These are phyloP conservation scores for Backusella australiensis DNA, from an alignment of 192 early-diverging fungal species.

Conservation along the genomic window DNA sequence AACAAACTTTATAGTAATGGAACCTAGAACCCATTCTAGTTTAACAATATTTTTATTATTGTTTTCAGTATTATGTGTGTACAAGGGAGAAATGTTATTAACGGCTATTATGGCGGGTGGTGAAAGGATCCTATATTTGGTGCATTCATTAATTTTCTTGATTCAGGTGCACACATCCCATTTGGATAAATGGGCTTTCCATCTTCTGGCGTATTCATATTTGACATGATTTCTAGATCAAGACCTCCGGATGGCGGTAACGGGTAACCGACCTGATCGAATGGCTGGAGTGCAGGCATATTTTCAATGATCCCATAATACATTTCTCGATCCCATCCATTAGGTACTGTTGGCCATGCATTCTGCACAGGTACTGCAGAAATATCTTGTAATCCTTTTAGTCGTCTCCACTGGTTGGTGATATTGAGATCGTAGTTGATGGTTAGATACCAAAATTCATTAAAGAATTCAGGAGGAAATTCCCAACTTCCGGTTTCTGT, in stretches of 20 bases:
- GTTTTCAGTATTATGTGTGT: not conserved
- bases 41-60: not conserved
- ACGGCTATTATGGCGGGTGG: not conserved
- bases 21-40: not conserved
- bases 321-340: not conserved
- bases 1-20: not conserved
- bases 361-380: not conserved
- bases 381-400: slow-evolving; percentile 16
- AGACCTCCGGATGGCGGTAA: not conserved
- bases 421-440: slow-evolving; percentile 19
- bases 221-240: too few relatives aligned
- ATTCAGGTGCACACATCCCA: not conserved
- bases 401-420: slow-evolving; percentile 29
- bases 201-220: not conserved
- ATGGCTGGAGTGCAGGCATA: slow-evolving; percentile 1
- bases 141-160: not conserved
- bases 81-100: not conserved
- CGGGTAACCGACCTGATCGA: not conserved
- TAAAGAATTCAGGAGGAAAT: slow-evolving; percentile 26
- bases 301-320: not conserved
- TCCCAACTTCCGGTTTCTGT: slow-evolving; percentile 28
- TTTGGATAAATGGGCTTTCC: not conserved
- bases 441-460: slow-evolving; percentile 24
- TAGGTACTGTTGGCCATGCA: not conserved
- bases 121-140: not conserved